phyloP scores from a whole-genome alignment of 441 rosid species.

The Eugenia klotzschiana region DNA sequence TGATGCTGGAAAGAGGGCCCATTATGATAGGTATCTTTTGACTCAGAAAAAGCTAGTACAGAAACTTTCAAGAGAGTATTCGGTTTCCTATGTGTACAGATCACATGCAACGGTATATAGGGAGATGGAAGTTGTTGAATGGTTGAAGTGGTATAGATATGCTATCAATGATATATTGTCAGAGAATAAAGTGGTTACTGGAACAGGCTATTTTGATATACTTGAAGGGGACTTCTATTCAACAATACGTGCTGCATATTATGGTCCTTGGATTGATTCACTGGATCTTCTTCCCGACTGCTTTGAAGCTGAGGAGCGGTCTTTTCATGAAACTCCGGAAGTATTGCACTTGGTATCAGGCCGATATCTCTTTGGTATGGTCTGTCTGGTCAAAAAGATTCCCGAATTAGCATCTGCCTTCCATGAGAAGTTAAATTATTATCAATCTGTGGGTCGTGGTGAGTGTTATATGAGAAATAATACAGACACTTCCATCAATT shows the following conservation, averaged over 20 bases:
- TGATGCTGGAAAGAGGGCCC: conserved; percentile 48
- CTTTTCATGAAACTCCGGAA: conserved; percentile 54
- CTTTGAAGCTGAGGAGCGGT: conserved; percentile 95
- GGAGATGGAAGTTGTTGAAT: conserved; percentile 87
- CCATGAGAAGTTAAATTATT: conserved; percentile 28
- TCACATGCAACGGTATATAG: conserved; percentile 16
- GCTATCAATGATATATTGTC: conserved; percentile 59
- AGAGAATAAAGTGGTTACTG: conserved; percentile 51
- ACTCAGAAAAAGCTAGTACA: conserved; percentile 40
- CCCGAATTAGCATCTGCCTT: conserved; percentile 36
- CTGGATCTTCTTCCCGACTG: conserved; percentile 74
- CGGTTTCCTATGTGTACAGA: conserved; percentile 22
- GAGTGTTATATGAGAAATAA: conserved; percentile 14
- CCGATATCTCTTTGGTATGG: conserved; percentile 80
- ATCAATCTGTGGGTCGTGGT: conserved; percentile 16
- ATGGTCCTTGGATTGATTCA: conserved; percentile 68
- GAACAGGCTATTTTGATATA: conserved; percentile 52
- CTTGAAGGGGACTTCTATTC: conserved; percentile 83
- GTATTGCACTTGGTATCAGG: conserved; percentile 91
- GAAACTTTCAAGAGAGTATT: conserved; percentile 25
- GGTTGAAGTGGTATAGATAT: conserved; percentile 79
- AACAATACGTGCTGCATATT: conserved; percentile 62
- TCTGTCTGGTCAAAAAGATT: conserved; percentile 36
- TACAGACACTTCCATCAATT: conserved; percentile 1
- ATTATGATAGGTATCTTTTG: conserved; percentile 53